Evolutionary conservation across 1,284 basidiomycete species (phyloP).

Genomic region (Phylloporus sp.): DNA sequence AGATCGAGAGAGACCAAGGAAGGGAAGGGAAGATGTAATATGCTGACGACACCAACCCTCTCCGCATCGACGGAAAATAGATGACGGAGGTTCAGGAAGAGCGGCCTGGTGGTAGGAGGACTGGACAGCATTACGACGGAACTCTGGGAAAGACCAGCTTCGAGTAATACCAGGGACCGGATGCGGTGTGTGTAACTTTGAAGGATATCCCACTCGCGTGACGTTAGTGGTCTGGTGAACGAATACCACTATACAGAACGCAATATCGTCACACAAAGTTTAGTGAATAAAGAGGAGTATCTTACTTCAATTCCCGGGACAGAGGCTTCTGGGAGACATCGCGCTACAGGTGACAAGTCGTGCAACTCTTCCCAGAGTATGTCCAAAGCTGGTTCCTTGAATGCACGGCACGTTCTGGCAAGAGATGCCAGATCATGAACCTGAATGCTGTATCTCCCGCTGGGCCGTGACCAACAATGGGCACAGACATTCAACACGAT

Average conservation of each 20-base stretch:
- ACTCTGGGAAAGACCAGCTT: not conserved
- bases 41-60: too few relatives aligned
- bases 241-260: not conserved
- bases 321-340: not conserved
- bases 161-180: not conserved
- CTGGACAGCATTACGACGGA: not conserved
- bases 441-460: too few relatives aligned
- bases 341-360: not conserved
- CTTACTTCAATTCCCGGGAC: not conserved
- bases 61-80: not conserved
- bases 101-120: not conserved
- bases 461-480: too few relatives aligned
- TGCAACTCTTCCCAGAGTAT: not conserved
- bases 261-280: not conserved
- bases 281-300: not conserved
- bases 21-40: not conserved
- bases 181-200: not conserved
- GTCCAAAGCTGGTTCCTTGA: not conserved
- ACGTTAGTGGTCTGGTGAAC: not conserved
- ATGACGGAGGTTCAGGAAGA: not conserved
- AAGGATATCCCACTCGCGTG: not conserved
- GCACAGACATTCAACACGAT: too few relatives aligned
- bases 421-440: not conserved
- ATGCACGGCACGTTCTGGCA: not conserved
- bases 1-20: not conserved